These are phyloP conservation scores for Crithidia brevicula DNA, from an alignment of 208 protist species.

Conservation along the genomic window DNA sequence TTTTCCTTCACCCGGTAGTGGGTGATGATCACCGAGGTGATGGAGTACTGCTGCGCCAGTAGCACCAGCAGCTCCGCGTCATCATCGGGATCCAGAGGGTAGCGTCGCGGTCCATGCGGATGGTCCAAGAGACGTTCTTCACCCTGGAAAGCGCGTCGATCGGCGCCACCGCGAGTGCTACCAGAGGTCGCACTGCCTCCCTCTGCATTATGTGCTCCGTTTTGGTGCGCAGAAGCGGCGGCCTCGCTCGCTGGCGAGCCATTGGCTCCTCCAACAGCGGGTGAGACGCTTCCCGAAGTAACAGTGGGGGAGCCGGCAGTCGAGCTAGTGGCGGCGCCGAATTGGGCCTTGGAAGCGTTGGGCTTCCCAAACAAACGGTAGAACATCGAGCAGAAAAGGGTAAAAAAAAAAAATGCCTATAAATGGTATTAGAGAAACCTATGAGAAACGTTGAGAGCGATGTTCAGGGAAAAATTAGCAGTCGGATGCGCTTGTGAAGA, in stretches of 20 bases:
- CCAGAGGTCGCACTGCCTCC: background rate
- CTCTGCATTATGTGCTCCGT: background rate
- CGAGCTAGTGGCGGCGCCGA: constrained; percentile 6
- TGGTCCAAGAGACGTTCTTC: constrained; percentile 30
- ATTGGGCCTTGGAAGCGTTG: background rate
- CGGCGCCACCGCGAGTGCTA: background rate
- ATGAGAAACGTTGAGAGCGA: no score
- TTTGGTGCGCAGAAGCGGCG: background rate
- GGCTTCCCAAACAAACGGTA: constrained; percentile 25
- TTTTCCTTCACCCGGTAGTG: constrained; percentile 67
- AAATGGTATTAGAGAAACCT: no score
- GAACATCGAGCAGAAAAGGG: no score
- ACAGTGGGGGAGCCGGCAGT: background rate
- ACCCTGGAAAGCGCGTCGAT: constrained; percentile 28
- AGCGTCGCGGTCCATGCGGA: constrained; percentile 18
- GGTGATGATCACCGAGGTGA: constrained; percentile 57
- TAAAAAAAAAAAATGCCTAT: no score
- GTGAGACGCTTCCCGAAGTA: background rate
- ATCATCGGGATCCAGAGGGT: constrained; percentile 30
- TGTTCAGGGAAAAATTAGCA: no score
- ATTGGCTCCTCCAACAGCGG: background rate
- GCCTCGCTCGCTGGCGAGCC: background rate
- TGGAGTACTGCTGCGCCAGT: constrained; percentile 32
- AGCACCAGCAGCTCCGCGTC: constrained; percentile 30
- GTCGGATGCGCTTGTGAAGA: no score